Conservation (phyloP, 192 early-diverging fungal genomes). For the Podila verticillata region DNA sequence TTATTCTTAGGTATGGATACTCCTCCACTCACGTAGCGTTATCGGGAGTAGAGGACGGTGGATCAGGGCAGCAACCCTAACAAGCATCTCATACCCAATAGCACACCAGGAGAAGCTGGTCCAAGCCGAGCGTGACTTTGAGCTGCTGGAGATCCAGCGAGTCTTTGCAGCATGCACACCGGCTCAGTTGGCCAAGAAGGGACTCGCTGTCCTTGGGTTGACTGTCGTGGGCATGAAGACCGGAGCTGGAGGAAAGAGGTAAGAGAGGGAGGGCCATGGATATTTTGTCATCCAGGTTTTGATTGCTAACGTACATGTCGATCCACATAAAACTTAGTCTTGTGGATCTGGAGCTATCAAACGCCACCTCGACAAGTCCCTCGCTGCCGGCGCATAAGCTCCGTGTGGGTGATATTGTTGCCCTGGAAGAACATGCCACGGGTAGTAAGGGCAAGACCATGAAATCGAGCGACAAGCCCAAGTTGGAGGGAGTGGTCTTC, state of each 20-base stretch:
- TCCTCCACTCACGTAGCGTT: not conserved
- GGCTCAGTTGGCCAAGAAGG: conserved; percentile 71
- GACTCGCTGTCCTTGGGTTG: conserved; percentile 69
- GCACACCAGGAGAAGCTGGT: conserved; percentile 65
- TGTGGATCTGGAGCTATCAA: conserved; percentile 71
- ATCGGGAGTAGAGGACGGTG: not conserved
- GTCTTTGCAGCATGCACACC: conserved; percentile 61
- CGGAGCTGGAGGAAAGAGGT: conserved; percentile 76
- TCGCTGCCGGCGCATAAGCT: conserved; percentile 67
- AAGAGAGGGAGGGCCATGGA: not conserved
- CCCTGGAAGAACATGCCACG: conserved; percentile 63
- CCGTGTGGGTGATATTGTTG: conserved; percentile 77
- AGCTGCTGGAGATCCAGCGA: conserved; percentile 54
- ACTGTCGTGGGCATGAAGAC: conserved; percentile 69
- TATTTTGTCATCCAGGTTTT: too few relatives aligned
- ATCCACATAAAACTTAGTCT: conserved; percentile 36
- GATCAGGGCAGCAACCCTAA: too few relatives aligned
- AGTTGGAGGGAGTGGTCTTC: conserved; percentile 66
- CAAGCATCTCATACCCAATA: not conserved
- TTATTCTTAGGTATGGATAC: conserved; percentile 25
- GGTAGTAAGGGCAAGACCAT: conserved; percentile 54
- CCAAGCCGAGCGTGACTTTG: conserved; percentile 62
- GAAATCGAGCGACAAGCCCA: conserved; percentile 42
- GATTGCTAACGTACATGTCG: too few relatives aligned
- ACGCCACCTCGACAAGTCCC: conserved; percentile 56